Evolutionary conservation across 2,329 filamentous ascomycete genomes (phyloP), one percentile per base, ranked within the genome.

Genomic region (Fusarium pseudoanthophilum): DNA sequence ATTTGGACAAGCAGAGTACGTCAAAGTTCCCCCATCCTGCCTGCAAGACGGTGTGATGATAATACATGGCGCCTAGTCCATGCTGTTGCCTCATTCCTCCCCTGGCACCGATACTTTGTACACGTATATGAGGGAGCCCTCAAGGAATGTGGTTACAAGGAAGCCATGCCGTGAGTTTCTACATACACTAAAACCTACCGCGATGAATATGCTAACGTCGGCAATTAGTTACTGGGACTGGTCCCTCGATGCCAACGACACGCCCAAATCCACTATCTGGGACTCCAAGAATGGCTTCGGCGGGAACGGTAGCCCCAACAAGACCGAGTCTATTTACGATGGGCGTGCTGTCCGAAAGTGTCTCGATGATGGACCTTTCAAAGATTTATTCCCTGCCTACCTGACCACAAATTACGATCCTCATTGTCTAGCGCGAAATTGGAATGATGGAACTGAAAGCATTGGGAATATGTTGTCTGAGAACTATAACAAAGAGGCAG

Each of bases 1-100:
- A 24, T 3, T 42, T 42, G 39, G 21, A 42, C 14, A n/a, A 42
- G 39, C 21, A 42, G 14, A 42, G 39, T 7, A n/a, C 6, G 8
- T n/a, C 0, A 15, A n/a, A 6, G 1, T 11, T 2, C 21, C 9
- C 21, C 32, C 10, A 4, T 32, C 30, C 10, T 4, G 30, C 13
- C 11, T 32, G 30, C 11, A 32, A 13, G 11, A 32, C 13, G n/a
- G n/a, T n/a, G n/a, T n/a, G n/a, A n/a, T n/a, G n/a, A n/a, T n/a
- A n/a, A n/a, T n/a, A n/a, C n/a, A n/a, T n/a, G n/a, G 11, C 18
- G 13, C 10, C 21, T 2, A 42, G 39, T 42, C 14, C 39, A 42
- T 6, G 39, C 39, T 1, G 39, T 42, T 42, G 21, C 39, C 5
- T 42, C 21, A 8, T 42, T 42, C 8, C 39, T n/a, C 39, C 39